phyloP scores from a whole-genome alignment of 2,329 filamentous ascomycete genomes.

The Fusarium sp. region DNA sequence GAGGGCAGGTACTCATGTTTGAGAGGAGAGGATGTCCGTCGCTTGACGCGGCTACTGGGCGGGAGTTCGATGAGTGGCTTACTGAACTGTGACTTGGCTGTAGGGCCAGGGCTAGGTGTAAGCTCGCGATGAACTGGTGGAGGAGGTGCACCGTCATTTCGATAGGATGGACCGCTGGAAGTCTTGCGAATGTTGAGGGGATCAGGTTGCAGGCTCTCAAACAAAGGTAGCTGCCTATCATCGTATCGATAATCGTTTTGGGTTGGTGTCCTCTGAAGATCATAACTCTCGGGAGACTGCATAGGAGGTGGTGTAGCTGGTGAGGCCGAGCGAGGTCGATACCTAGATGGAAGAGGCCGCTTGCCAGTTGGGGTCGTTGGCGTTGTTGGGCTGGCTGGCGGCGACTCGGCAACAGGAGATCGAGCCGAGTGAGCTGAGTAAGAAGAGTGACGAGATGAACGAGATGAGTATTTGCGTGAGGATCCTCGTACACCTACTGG shows the following conservation, averaged over 20 bases:
- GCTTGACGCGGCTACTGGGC: conserved; percentile 63
- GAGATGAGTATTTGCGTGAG: conserved; percentile 40
- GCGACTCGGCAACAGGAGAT: conserved; percentile 36
- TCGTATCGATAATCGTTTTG: conserved; percentile 47
- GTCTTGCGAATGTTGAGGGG: conserved; percentile 50
- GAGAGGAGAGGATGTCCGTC: conserved; percentile 88
- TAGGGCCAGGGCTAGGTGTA: conserved; percentile 47
- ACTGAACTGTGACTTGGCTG: conserved; percentile 37
- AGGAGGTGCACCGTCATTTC: conserved; percentile 68
- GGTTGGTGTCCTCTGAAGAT: conserved; percentile 54
- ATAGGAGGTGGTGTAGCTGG: conserved; percentile 43
- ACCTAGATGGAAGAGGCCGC: conserved; percentile 40
- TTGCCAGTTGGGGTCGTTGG: conserved; percentile 51
- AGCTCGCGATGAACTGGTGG: conserved; percentile 65
- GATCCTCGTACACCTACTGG: conserved; percentile 48
- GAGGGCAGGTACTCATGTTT: conserved; percentile 98
- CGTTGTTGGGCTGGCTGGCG: conserved; percentile 48
- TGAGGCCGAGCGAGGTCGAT: conserved; percentile 41
- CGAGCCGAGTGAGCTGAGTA: conserved; percentile 32
- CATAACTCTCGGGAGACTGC: conserved; percentile 39
- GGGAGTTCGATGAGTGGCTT: conserved; percentile 61
- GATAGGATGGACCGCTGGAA: conserved; percentile 51
- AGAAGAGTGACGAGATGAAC: conserved; percentile 43
- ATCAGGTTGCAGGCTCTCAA: conserved; percentile 55
- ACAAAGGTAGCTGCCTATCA: conserved; percentile 47